These are phyloP conservation scores for Haplosporangium sp. DNA, from an alignment of 371 early-diverging fungal species.

Conservation along the genomic window DNA sequence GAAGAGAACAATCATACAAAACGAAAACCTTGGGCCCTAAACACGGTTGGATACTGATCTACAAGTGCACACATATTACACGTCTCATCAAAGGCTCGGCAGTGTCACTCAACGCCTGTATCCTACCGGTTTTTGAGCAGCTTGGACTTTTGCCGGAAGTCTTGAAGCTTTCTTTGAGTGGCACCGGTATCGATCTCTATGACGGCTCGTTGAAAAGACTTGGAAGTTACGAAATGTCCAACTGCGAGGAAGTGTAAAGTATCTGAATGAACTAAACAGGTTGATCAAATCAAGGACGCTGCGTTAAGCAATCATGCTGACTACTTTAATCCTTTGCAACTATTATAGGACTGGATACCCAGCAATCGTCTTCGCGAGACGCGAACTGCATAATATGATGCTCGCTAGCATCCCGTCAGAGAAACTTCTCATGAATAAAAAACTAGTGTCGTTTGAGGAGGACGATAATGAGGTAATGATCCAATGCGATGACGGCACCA, in stretches of 20 bases:
- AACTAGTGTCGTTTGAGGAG: constrained; percentile 6
- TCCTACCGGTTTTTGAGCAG: constrained; percentile 11
- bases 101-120: constrained; percentile 7
- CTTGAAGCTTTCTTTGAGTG: not conserved
- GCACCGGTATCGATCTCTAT: not conserved
- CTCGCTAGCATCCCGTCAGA: not conserved
- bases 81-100: constrained; percentile 12
- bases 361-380: not conserved
- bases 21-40: not conserved
- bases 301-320: too few species aligned
- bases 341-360: constrained; percentile 7
- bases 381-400: constrained; percentile 3
- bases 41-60: too few species aligned
- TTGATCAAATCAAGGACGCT: too few species aligned
- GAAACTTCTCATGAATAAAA: constrained; percentile 7
- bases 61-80: too few species aligned
- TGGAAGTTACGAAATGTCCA: too few species aligned
- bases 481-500: constrained; percentile 10
- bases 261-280: too few species aligned
- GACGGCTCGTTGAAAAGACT: not conserved
- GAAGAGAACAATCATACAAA: not conserved
- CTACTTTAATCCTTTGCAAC: too few species aligned
- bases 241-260: too few species aligned
- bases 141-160: constrained; percentile 4
- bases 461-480: constrained; percentile 9